phyloP scores from a whole-genome alignment of 352 stramenopile species.

The Phytophthora quininea region DNA sequence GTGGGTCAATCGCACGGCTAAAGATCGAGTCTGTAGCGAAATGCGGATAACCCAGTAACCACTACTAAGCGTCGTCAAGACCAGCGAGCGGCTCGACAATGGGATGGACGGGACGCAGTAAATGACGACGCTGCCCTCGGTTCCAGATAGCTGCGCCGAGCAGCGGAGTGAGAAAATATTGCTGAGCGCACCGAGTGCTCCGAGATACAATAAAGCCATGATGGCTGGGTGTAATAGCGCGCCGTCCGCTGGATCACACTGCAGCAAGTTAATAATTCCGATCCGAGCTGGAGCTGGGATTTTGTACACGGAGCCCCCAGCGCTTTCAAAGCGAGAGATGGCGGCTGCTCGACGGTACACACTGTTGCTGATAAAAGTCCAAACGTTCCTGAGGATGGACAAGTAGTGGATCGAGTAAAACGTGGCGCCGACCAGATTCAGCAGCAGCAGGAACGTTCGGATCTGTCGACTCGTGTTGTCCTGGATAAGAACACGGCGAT shows the following conservation, averaged over 20 bases:
- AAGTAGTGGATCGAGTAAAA: slow-evolving; percentile 47
- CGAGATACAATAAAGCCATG: slow-evolving; percentile 47
- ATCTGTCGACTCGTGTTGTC: slow-evolving; percentile 51
- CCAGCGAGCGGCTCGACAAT: slow-evolving; percentile 34
- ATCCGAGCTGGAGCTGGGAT: slow-evolving; percentile 1
- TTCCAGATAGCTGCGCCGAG: slow-evolving; percentile 30
- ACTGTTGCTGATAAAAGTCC: slow-evolving; percentile 31
- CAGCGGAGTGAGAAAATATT: slow-evolving; percentile 53
- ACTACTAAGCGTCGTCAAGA: slow-evolving; percentile 45
- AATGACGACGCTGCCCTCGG: slow-evolving; percentile 40
- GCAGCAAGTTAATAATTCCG: slow-evolving; percentile 22
- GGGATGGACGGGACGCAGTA: slow-evolving; percentile 40
- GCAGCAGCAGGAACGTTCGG: slow-evolving; percentile 39
- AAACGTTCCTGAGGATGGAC: slow-evolving; percentile 30
- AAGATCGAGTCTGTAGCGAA: slow-evolving; percentile 35
- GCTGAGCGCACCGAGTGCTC: slow-evolving; percentile 42
- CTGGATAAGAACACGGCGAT: slow-evolving; percentile 38
- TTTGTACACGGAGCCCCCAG: not conserved
- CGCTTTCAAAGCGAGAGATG: not conserved
- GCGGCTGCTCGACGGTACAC: slow-evolving; percentile 17
- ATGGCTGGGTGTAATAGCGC: slow-evolving; percentile 38
- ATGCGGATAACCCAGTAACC: slow-evolving; percentile 50
- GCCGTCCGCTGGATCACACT: slow-evolving; percentile 34
- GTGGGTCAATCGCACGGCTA: slow-evolving; percentile 33
- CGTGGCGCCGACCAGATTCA: slow-evolving; percentile 41